Base-by-base conservation (phyloP, 139 green algal genomes). In the Closterium sp. region DNA sequence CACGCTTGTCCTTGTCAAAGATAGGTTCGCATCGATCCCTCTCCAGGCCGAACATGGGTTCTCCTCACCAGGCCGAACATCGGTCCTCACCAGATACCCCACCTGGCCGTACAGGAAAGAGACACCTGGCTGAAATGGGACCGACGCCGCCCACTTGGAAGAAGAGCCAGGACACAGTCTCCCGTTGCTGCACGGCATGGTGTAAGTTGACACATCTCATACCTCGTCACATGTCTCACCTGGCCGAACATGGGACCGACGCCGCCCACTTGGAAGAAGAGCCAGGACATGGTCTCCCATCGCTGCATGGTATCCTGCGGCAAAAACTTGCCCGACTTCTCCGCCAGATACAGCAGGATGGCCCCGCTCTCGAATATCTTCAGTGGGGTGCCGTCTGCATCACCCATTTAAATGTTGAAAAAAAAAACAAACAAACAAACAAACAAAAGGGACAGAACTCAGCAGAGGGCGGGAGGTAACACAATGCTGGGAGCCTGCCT, bases 81-180 rank as follows among this genome's bases (percentile, higher is more conserved):
- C 2, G 32, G 32, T 38, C 4, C 32, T 7, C 32, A 38, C 32
- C 4, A 4, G 10, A 70, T 4, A 70, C 11, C 11, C 7, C 27
- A 89, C 86, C 86, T 91, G 89, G 62, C 89, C 89, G 30, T 88
- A 88, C 89, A 91, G 88, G 10, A 4, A 62, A 62, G 42, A 62
- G 7, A 7, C 42, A 86, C 73, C 73, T 86, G n/a, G n/a, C n/a
- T n/a, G n/a, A 87, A 87, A 87, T 87, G 32, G 89, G 89, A 27
- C 89, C 89, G 9, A 92, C 89, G 11, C 89, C 89, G 1, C 89
- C 89, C 4, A 92, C 7, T 73, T 92, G 89, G 4, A 92, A 92
- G 84, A 96, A 95, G 27, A 96, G 88, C 95, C 95, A 96, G 88
- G 96, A 92, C 1, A 96, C 42, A 27, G 87, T 86, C 50, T 95